These are phyloP conservation scores for Bipolaris gigantea DNA, from an alignment of 2,329 filamentous ascomycete genomes.

Conservation along the genomic window DNA sequence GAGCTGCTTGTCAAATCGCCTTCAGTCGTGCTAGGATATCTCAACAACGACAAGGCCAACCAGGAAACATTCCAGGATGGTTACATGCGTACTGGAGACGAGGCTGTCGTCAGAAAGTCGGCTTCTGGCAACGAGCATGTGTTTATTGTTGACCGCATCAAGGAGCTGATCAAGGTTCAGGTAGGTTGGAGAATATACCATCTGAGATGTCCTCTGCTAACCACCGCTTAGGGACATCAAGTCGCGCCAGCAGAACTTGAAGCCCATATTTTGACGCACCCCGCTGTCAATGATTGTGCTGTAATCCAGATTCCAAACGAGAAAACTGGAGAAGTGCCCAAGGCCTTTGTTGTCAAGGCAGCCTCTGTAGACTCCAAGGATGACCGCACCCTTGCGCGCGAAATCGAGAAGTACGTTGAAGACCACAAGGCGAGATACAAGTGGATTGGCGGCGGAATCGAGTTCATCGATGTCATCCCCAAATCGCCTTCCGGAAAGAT, in stretches of 20 bases:
- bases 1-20: conserved; percentile 80
- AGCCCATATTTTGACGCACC: conserved; percentile 74
- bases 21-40: conserved; percentile 68
- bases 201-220: background rate
- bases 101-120: conserved; percentile 62
- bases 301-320: conserved; percentile 74
- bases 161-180: conserved; percentile 79
- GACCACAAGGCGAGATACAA: conserved; percentile 64
- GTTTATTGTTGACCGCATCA: conserved; percentile 80
- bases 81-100: conserved; percentile 85
- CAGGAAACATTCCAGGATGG: conserved; percentile 75
- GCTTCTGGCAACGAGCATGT: conserved; percentile 72
- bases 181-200: conserved; percentile 45
- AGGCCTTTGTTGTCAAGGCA: conserved; percentile 65
- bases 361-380: conserved; percentile 53
- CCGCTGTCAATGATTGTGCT: conserved; percentile 73
- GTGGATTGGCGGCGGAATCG: conserved; percentile 63
- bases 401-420: conserved; percentile 62
- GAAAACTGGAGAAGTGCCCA: conserved; percentile 63
- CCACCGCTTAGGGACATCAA: conserved; percentile 65
- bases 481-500: conserved; percentile 68
- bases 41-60: conserved; percentile 83
- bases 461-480: conserved; percentile 54
- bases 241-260: conserved; percentile 84
- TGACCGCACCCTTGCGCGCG: conserved; percentile 52